Percentiles rank a stretch among this genome's conserved stretches.
Conservation (phyloP, 768 basidiomycete genomes). For the Tricholoma sp. region DNA sequence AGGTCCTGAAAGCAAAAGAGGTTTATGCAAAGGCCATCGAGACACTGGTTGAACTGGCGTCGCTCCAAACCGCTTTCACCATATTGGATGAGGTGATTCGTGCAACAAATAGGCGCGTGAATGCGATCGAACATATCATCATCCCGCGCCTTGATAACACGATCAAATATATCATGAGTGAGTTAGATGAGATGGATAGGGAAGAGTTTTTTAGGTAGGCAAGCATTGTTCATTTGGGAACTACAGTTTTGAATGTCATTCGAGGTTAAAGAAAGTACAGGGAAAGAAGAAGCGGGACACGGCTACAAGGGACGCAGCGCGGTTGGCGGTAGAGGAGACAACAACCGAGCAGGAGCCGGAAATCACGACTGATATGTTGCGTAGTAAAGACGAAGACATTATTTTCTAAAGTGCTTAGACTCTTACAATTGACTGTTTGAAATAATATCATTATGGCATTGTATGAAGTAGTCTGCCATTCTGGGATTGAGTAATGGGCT, state of each 20-base stretch:
- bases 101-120: slow-evolving; percentile 97
- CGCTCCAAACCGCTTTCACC: slow-evolving; percentile 95
- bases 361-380: slow-evolving; percentile 56
- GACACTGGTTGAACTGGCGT: slow-evolving; percentile 95
- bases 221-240: background rate
- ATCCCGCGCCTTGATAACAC: slow-evolving; percentile 96
- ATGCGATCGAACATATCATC: slow-evolving; percentile 96
- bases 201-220: slow-evolving; percentile 87
- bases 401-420: slow-evolving; percentile 68
- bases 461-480: background rate
- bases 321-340: slow-evolving; percentile 23
- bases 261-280: slow-evolving; percentile 92
- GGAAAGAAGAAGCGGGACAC: slow-evolving; percentile 92
- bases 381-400: slow-evolving; percentile 86
- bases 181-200: slow-evolving; percentile 98
- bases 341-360: slow-evolving; percentile 34
- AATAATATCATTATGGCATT: slow-evolving; percentile 7
- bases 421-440: slow-evolving; percentile 3
- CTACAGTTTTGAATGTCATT: background rate
- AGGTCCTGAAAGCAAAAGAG: slow-evolving; percentile 91
- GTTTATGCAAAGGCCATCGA: slow-evolving; percentile 98
- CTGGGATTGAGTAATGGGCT: slow-evolving; percentile 18
- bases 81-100: slow-evolving; percentile 99
- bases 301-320: slow-evolving; percentile 34
- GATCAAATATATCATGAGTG: slow-evolving; percentile 95